Evolutionary conservation across 2,329 filamentous ascomycete genomes (phyloP).

Genomic region (Aspergillus aculeatus): DNA sequence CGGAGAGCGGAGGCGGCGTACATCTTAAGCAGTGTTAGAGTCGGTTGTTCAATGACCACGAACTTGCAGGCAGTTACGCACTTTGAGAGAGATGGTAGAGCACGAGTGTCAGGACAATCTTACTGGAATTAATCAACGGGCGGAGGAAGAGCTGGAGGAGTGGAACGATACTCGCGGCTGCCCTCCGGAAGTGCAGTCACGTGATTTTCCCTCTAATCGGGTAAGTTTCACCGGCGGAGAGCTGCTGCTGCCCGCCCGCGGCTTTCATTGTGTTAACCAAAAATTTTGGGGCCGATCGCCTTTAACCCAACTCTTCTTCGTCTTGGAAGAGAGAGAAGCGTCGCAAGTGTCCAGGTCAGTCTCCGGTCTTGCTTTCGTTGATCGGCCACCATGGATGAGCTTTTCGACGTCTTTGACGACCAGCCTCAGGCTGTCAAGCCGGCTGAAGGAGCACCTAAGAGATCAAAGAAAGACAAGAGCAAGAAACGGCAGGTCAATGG

Average conservation of each 20-base stretch:
- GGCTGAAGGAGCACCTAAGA: slow-evolving; percentile 34
- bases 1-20: slow-evolving; percentile 67
- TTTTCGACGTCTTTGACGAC: slow-evolving; percentile 81
- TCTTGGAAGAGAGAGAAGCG: slow-evolving; percentile 16
- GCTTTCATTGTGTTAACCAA: slow-evolving; percentile 31
- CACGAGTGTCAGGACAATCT: slow-evolving; percentile 18
- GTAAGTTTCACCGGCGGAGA: slow-evolving; percentile 23
- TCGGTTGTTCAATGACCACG: slow-evolving; percentile 16
- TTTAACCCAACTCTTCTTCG: slow-evolving; percentile 10
- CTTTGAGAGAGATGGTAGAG: slow-evolving; percentile 33
- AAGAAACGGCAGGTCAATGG: slow-evolving; percentile 89
- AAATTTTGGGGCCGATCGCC: slow-evolving; percentile 31
- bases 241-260: slow-evolving; percentile 15
- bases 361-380: slow-evolving; percentile 14
- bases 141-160: slow-evolving; percentile 22
- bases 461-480: slow-evolving; percentile 59
- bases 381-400: slow-evolving; percentile 63
- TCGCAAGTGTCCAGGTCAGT: slow-evolving; percentile 16
- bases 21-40: slow-evolving; percentile 65
- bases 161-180: slow-evolving; percentile 20
- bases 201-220: slow-evolving; percentile 3
- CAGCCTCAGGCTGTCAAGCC: slow-evolving; percentile 50
- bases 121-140: slow-evolving; percentile 11
- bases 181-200: slow-evolving; percentile 14
- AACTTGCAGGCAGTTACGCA: slow-evolving; percentile 18